These are phyloP conservation scores for Myriosclerotinia curreyana DNA, from an alignment of 2,329 filamentous ascomycete genomes.

Conservation along the genomic window DNA sequence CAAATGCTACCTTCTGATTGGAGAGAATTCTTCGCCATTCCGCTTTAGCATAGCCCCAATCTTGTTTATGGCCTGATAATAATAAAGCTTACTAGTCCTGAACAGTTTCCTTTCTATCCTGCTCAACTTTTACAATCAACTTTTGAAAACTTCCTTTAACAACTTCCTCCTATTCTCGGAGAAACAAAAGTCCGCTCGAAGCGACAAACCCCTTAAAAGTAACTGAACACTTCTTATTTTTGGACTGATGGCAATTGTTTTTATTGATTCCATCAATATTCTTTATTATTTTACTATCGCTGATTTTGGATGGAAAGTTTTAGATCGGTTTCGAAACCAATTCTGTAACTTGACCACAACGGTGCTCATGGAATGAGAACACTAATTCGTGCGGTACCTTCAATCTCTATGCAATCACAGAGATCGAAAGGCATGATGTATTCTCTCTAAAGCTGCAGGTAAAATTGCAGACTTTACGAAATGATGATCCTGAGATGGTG, in stretches of 20 bases:
- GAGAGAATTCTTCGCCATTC: background rate
- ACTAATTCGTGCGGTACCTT: background rate
- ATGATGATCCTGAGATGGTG: no score
- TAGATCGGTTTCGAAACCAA: background rate
- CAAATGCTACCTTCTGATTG: background rate
- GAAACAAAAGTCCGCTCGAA: constrained; percentile 3
- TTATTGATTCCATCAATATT: background rate
- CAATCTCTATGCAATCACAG: background rate
- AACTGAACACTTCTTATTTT: background rate
- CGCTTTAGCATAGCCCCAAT: background rate
- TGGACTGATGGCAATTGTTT: background rate
- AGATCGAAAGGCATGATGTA: background rate
- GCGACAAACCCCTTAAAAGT: background rate
- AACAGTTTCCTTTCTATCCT: background rate
- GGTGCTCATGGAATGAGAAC: no score
- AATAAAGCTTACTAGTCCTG: background rate
- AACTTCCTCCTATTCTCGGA: background rate
- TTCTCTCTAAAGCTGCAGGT: no score
- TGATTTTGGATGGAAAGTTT: background rate
- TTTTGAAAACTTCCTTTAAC: constrained; percentile 1
- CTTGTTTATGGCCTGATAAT: background rate
- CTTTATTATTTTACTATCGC: background rate
- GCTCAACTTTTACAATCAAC: background rate
- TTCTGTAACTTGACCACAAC: background rate
- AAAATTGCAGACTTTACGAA: no score